phyloP scores from a whole-genome alignment of 805 yeast genomes.

The Helenozyma baotianmanensis region DNA sequence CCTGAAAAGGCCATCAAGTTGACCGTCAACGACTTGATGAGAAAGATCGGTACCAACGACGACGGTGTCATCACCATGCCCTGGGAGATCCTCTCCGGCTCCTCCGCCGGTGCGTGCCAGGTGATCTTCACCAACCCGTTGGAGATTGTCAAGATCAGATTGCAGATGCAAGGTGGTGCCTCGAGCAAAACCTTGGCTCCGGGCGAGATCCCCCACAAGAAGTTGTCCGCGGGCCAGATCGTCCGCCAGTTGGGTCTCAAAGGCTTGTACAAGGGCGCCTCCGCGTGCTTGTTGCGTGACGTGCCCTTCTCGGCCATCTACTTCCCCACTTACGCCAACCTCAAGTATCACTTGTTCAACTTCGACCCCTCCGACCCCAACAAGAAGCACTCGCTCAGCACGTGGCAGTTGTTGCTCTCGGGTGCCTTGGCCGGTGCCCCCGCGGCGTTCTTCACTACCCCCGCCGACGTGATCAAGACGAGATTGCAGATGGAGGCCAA shows the following conservation, averaged over 20 bases:
- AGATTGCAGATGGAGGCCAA: constrained; percentile 83
- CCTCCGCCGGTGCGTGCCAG: constrained; percentile 94
- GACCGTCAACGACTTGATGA: constrained; percentile 85
- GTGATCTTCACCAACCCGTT: constrained; percentile 94
- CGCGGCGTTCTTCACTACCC: constrained; percentile 94
- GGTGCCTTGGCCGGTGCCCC: constrained; percentile 99
- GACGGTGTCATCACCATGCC: constrained; percentile 39
- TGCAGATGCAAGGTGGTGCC: constrained; percentile 85
- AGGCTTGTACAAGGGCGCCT: constrained; percentile 88
- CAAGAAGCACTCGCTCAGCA: constrained; percentile 55
- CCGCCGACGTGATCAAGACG: constrained; percentile 95
- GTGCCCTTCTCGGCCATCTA: constrained; percentile 96
- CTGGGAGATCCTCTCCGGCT: constrained; percentile 84
- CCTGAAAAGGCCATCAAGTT: constrained; percentile 97
- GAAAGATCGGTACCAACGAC: constrained; percentile 60
- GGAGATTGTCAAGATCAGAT: constrained; percentile 90
- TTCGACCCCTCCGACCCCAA: constrained; percentile 70
- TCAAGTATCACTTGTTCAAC: constrained; percentile 75
- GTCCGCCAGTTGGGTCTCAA: constrained; percentile 72
- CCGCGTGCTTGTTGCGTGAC: constrained; percentile 89
- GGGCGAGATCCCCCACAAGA: constrained; percentile 40
- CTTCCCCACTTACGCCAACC: constrained; percentile 94
- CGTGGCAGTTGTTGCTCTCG: constrained; percentile 78
- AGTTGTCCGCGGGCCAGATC: constrained; percentile 60
- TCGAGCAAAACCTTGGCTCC: constrained; percentile 17